A percentile compares a stretch with the other conserved stretches of the same genome.
phyloP scores from a whole-genome alignment of 192 early-diverging fungal genomes.

The Umbelopsis vinacea region DNA sequence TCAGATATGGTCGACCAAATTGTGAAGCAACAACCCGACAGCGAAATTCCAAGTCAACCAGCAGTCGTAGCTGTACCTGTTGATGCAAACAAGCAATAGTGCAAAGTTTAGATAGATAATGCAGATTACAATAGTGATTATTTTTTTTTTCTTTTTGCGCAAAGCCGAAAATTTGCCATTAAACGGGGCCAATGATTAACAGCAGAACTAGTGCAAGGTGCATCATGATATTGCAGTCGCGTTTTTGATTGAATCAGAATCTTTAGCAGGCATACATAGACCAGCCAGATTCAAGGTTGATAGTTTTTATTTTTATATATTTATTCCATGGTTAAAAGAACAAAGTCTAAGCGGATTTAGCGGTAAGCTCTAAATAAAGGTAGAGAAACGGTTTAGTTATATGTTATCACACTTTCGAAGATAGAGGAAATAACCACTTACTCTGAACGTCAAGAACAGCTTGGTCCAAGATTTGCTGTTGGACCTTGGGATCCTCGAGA shows the following conservation, averaged over 20 bases:
- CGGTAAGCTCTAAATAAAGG: slow-evolving; percentile 16
- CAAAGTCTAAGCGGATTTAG: slow-evolving; percentile 24
- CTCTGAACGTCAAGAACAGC: slow-evolving; percentile 61
- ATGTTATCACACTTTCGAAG: neutral
- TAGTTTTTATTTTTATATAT: slow-evolving; percentile 13
- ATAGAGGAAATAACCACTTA: slow-evolving; percentile 12
- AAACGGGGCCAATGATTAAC: neutral
- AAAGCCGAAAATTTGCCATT: neutral
- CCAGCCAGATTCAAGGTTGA: neutral
- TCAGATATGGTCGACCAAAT: slow-evolving; percentile 36
- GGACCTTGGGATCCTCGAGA: slow-evolving; percentile 71
- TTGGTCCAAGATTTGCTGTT: slow-evolving; percentile 62
- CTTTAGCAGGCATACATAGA: neutral
- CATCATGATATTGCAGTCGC: neutral
- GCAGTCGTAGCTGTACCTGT: neutral
- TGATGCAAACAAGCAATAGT: neutral
- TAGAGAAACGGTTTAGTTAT: neutral
- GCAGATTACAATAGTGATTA: no score
- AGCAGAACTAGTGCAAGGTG: neutral
- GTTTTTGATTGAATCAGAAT: neutral
- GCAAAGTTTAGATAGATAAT: neutral
- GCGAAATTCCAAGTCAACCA: neutral
- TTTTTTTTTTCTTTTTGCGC: no score
- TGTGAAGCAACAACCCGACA: slow-evolving; percentile 3
- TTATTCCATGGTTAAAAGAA: slow-evolving; percentile 23